Base-by-base conservation (phyloP, 805 yeast species). In the Kuraishia piskuri region DNA sequence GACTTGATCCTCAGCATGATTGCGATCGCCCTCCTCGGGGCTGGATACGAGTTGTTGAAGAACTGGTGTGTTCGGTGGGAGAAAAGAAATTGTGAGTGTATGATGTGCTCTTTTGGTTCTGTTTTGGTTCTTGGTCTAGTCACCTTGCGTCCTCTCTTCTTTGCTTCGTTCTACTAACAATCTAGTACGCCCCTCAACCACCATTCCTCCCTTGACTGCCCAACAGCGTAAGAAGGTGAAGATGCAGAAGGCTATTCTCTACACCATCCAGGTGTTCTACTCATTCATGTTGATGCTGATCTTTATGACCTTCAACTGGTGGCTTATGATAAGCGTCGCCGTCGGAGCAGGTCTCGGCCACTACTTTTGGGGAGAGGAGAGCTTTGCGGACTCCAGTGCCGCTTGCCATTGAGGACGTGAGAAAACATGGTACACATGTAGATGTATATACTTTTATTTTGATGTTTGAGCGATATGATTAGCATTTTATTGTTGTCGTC, bases 231-330 rank as follows among this genome's bases (percentile, higher is more conserved):
- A 25, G 36, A 50, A 50, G 58, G 58, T 62, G 19, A 53, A 55
- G 17, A 51, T 49, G 1, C 63, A 57, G 54, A 68, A 63, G 50
- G 62, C 75, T 1, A n/a, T 62, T 2, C 51, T 70, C 14, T 75
- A 75, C 55, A 78, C 75, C 0, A 22, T 70, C 19, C 65, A 69
- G 53, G 76, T 74, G n/a, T 71, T 73, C 19, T 73, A 70, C 58
- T 72, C 77, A 2, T 73, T 75, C 54, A 62, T 72, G 60, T 68
- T 75, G 58, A 75, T 75, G 80, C 64, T 75, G 58, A 70, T 75
- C 12, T 75, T 75, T 54, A 75, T 75, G 80, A 71, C 75, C 9
- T 75, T 72, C 59, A 75, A 75, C 56, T 66, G 72, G 50, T 75
- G 77, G 77, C 63, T 74, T 46, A 75, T 75, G 79, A 47, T 68